These are phyloP conservation scores for Exophiala spinifera DNA, from an alignment of 2,329 filamentous ascomycete genomes.

Conservation along the genomic window DNA sequence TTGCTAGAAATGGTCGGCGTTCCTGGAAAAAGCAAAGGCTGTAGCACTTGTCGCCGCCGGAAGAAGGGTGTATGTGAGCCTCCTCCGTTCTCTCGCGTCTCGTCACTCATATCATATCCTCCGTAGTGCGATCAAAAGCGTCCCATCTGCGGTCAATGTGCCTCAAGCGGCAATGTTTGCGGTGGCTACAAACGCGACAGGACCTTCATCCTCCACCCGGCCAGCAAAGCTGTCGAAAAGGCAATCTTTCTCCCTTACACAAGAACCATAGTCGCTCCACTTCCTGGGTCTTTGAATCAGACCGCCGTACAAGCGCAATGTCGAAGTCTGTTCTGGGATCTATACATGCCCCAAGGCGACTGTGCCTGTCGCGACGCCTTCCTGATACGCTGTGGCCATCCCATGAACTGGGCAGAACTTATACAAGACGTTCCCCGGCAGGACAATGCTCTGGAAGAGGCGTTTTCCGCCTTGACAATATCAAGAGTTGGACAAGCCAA, in stretches of 20 bases:
- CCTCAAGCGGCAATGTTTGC: constrained; percentile 56
- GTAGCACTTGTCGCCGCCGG: constrained; percentile 59
- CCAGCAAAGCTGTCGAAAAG: constrained; percentile 22
- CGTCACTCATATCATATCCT: background rate
- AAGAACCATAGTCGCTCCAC: constrained; percentile 12
- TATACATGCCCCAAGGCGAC: constrained; percentile 25
- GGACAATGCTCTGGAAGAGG: constrained; percentile 21
- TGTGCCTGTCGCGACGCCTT: constrained; percentile 20
- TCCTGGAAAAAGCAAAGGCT: constrained; percentile 62
- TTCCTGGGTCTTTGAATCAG: constrained; percentile 22
- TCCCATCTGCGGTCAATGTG: constrained; percentile 60
- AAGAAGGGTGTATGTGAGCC: constrained; percentile 54
- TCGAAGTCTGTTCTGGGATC: constrained; percentile 24
- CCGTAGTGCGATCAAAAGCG: constrained; percentile 60
- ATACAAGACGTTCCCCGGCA: constrained; percentile 20
- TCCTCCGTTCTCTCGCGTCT: background rate
- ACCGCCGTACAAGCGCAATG: constrained; percentile 22
- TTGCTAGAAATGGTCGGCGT: constrained; percentile 55
- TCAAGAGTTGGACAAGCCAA: constrained; percentile 28
- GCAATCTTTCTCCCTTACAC: constrained; percentile 21
- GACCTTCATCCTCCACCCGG: constrained; percentile 53
- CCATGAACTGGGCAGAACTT: constrained; percentile 27
- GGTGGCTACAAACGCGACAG: constrained; percentile 62
- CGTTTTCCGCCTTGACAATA: constrained; percentile 27
- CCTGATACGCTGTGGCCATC: constrained; percentile 21